Evolutionary conservation across 2,329 filamentous ascomycete genomes (phyloP), one percentile per base, ranked within the genome.

Genomic region (Neophaeococcomyces aloes): DNA sequence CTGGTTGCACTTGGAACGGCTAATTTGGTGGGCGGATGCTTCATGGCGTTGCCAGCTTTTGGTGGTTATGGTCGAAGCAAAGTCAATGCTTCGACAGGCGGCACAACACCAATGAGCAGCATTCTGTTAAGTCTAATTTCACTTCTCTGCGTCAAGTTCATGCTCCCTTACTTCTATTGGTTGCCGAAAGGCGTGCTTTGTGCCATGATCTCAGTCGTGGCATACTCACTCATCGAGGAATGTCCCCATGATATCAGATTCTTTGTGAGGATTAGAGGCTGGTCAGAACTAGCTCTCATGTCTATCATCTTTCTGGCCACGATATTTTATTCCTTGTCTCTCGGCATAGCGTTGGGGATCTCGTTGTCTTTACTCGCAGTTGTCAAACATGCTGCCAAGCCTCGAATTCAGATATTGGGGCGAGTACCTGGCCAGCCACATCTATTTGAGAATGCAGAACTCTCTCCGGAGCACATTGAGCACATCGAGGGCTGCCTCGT

Each of bases 51-150:
- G 17, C 91, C 91, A 5, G 85, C 86, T 0, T 98, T 98, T 69
- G 91, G 91, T 14, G 91, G 91, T 7, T 98, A 98, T 59, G 91
- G 88, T 7, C 75, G 91, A 59, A 95, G 87, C 65, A 96, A 96
- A 63, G 83, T 98, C 53, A 96, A 95, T 66, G 81, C 81, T 52
- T 83, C 83, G 38, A 96, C 91, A 1, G 91, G 91, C 29, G 89
- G 86, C 23, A 85, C 81, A 61, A 95, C 85, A 1, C 89, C 89
- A 0, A 93, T 96, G 83, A 91, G 84, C 64, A 94, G 85, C 50
- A 76, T 98, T 29, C 78, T 96, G 38, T 66, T 98, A 44, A 87
- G 83, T 48, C 52, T 88, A 32, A 83, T 96, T 55, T 86, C 89
- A 0, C 67, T 95, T 17, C 64, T 93, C 37, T 86, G 81, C 57